Evolutionary conservation across 164 flowering plant genomes (phyloP), one percentile per base, ranked within the genome.

Genomic region (Malania oleifera): DNA sequence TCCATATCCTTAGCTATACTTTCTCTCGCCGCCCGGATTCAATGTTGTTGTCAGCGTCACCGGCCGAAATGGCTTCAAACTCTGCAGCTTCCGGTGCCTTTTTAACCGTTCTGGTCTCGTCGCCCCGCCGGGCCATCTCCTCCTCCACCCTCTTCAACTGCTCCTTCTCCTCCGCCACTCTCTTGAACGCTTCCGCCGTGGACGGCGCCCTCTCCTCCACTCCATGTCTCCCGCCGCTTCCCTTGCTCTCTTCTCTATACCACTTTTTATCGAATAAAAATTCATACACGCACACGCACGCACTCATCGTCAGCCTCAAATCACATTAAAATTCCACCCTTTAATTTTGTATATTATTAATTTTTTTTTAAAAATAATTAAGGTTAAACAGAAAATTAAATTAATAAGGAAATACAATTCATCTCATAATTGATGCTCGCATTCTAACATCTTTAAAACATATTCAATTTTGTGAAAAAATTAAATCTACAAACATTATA

Each of bases 141-240:
- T 43, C 46, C 46, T 1, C 46, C 20, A 5, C 46, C 8, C 46
- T 43, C 46, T 43, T 43, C 19, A 15, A 5, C 46, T 43, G 17
- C 20, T 43, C 6, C 46, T n/a, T 43, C 46, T 43, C 59, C 46
- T 43, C 46, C 20, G 46, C 46, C 19, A 43, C 46, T 43, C 46
- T 43, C 20, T 43, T 3, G 46, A 43, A 43, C 46, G 15, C 46
- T 12, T 65, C 66, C 2, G 61, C 68, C 13, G 55, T 60, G 2
- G 73, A 69, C 1, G 58, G 68, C 1, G 73, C 73, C 29, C 58
- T 59, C 61, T 43, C 73, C 39, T 37, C 24, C 8, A 19, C 6
- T 17, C 48, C 28, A 24, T 38, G n/a, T 24, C 41, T 11, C 1
- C 7, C 18, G 3, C 7, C 9, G 10, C 5, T 20, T 44, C 25